Percentiles rank a stretch among this genome's conserved stretches.
phyloP scores from a whole-genome alignment of 208 protist genomes.

The Borovskyia barvae region DNA sequence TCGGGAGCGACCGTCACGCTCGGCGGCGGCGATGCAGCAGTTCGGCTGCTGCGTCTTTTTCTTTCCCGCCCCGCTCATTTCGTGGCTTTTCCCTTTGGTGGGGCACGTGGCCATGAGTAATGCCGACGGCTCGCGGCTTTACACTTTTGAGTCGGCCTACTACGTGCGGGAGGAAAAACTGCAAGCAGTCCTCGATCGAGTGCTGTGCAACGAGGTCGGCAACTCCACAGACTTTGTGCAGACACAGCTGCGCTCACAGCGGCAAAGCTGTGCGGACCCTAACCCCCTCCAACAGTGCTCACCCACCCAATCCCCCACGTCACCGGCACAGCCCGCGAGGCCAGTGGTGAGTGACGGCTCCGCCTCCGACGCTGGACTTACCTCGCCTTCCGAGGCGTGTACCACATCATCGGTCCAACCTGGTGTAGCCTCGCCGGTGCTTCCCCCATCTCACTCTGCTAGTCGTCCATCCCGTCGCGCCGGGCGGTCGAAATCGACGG shows the following conservation, averaged over 20 bases:
- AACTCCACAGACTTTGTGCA: neutral
- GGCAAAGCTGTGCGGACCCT: neutral
- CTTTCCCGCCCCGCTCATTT: conserved; percentile 76
- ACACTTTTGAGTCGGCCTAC: conserved; percentile 69
- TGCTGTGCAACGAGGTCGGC: conserved; percentile 18
- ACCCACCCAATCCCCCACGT: neutral
- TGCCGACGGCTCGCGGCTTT: conserved; percentile 63
- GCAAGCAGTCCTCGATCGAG: conserved; percentile 36
- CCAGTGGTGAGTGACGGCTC: conserved; percentile 15
- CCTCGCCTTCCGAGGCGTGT: conserved; percentile 5
- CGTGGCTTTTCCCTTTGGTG: conserved; percentile 75
- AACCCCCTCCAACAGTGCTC: neutral
- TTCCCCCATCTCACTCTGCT: conserved; percentile 6
- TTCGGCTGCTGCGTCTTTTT: conserved; percentile 89
- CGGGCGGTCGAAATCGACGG: conserved; percentile 5
- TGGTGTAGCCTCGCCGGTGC: conserved; percentile 5
- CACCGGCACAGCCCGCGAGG: neutral
- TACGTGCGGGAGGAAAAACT: conserved; percentile 64
- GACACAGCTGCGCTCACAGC: neutral
- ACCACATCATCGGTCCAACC: neutral
- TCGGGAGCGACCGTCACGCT: neutral
- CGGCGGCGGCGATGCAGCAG: conserved; percentile 29
- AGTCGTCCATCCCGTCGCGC: conserved; percentile 13
- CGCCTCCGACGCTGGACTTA: conserved; percentile 11
- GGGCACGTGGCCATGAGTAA: conserved; percentile 84